Conservation (phyloP, 2,329 filamentous ascomycete genomes). For the Cordyceps tenuipes region DNA sequence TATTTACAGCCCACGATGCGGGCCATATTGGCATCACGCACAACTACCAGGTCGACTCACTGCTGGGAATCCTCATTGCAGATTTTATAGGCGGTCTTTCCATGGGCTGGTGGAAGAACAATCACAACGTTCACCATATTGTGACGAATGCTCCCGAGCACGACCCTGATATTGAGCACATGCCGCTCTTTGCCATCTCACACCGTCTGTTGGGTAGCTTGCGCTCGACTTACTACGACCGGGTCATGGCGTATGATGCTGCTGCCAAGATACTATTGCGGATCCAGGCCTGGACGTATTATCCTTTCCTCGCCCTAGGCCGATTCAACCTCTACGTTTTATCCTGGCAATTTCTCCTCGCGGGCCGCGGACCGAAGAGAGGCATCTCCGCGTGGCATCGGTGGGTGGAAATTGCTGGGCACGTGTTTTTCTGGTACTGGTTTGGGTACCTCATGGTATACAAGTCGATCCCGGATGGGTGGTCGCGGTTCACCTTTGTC, state of each 20-base stretch:
- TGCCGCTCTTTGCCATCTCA: slow-evolving; percentile 81
- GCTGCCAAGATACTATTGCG: slow-evolving; percentile 61
- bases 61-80: slow-evolving; percentile 83
- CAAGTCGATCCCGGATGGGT: slow-evolving; percentile 58
- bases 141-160: slow-evolving; percentile 93
- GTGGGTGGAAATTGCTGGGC: slow-evolving; percentile 68
- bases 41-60: slow-evolving; percentile 70
- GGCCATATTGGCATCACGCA: slow-evolving; percentile 98
- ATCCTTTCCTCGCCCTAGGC: slow-evolving; percentile 69
- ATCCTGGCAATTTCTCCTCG: slow-evolving; percentile 69
- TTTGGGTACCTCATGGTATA: slow-evolving; percentile 80
- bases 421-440: slow-evolving; percentile 77
- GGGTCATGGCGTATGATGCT: slow-evolving; percentile 68
- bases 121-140: slow-evolving; percentile 94
- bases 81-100: slow-evolving; percentile 86
- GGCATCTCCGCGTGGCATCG: slow-evolving; percentile 78
- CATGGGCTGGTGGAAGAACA: slow-evolving; percentile 94
- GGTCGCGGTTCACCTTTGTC: slow-evolving; percentile 64
- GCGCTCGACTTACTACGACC: slow-evolving; percentile 75
- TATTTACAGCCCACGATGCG: slow-evolving; percentile 90
- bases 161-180: slow-evolving; percentile 88
- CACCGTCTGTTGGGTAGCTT: slow-evolving; percentile 69
- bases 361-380: slow-evolving; percentile 60
- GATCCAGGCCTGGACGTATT: slow-evolving; percentile 78
- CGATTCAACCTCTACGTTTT: slow-evolving; percentile 82